Evolutionary conservation across 2,329 filamentous ascomycete genomes (phyloP).

Genomic region (Alternaria tenuissima): DNA sequence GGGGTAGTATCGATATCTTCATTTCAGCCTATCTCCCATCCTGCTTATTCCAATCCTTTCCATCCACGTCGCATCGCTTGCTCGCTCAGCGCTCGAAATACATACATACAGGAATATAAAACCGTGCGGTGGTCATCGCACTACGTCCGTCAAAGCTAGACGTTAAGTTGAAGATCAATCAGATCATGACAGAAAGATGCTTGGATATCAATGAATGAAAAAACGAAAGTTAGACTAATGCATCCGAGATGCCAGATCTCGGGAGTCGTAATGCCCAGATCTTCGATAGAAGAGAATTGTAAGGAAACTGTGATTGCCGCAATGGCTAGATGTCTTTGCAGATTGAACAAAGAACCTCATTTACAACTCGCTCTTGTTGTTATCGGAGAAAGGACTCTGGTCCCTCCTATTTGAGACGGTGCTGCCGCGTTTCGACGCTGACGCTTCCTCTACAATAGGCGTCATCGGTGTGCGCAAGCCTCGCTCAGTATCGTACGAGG

Average conservation of each 20-base stretch:
- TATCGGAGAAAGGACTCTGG: constrained; percentile 48
- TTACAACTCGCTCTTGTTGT: constrained; percentile 41
- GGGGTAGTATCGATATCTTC: constrained; percentile 9
- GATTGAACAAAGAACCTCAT: neutral
- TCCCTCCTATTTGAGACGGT: constrained; percentile 38
- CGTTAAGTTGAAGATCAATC: neutral
- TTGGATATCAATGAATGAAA: constrained; percentile 11
- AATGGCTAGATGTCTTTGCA: constrained; percentile 12
- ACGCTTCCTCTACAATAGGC: constrained; percentile 58
- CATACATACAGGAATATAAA: constrained; percentile 13
- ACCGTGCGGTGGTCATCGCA: constrained; percentile 10
- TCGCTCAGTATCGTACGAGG: constrained; percentile 39
- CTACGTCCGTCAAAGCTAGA: constrained; percentile 11
- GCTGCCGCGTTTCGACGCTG: constrained; percentile 48
- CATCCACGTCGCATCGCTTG: constrained; percentile 1
- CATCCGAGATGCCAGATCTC: constrained; percentile 20
- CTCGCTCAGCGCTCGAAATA: constrained; percentile 8
- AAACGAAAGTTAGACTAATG: constrained; percentile 3
- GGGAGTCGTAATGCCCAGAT: constrained; percentile 3
- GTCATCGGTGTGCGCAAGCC: constrained; percentile 48
- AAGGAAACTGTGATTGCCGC: constrained; percentile 13
- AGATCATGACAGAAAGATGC: constrained; percentile 9
- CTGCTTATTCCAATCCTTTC: neutral
- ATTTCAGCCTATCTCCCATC: neutral
- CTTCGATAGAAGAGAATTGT: constrained; percentile 8